Evolutionary conservation across 1,284 basidiomycete species (phyloP), one percentile per base, ranked within the genome.

Genomic region (Ustanciosporium gigantosporum): DNA sequence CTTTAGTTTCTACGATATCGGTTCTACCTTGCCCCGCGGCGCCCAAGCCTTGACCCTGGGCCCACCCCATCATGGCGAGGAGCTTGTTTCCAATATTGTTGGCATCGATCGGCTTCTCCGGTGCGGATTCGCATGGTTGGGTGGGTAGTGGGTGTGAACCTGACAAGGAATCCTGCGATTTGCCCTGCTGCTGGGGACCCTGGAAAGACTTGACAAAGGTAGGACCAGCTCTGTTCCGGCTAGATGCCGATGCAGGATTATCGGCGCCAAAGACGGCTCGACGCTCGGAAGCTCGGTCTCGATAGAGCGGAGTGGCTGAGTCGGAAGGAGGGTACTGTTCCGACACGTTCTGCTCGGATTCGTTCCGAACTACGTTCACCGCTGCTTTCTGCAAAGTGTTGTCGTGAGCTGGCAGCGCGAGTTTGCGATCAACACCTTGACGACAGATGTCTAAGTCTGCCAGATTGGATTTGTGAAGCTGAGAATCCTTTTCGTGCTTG

Each of bases 251-350:
- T 23, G 36, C 9, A 1, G 53, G 32, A 0, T 36, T 40, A 5
- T 66, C 50, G n/a, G 64, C 36, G 11, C 64, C 64, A 27, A 66
- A 66, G 2, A 66, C 53, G 14, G 64, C 58, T 48, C 64, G 35
- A 15, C 64, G 53, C 31, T 66, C 64, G 16, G 52, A 58, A 16
- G 64, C 64, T 20, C 64, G 49, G 31, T 66, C 64, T 31, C 58
- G 42, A 25, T 66, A 66, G 8, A 19, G 11, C 9, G 32, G 9
- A 11, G 11, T 35, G 32, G 17, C 32, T 9, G 27, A 9, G 9
- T 9, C 27, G 11, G 27, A 11, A 29, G 27, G 27, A 9, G 27
- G 11, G n/a, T 11, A 9, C n/a, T 29, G 27, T 11, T 29, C 27
- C 9, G 27, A n/a, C n/a, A n/a, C 11, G 11, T 29, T 29, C 27